A percentile compares a stretch with the other conserved stretches of the same genome.
Conservation (phyloP, 768 basidiomycete genomes). For the Dictyophora rubrovolvata region DNA sequence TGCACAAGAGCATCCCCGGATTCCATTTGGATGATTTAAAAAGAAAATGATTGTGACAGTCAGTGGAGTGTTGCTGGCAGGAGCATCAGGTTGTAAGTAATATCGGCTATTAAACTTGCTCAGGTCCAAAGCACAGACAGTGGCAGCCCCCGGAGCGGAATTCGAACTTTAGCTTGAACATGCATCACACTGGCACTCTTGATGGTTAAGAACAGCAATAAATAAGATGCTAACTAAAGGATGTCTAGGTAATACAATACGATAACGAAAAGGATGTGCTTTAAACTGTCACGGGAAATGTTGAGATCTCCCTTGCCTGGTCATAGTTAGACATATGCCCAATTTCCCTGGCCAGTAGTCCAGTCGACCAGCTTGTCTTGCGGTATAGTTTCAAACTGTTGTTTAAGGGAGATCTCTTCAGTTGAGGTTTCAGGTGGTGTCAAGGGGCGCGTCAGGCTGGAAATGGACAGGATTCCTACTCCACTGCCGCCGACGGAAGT, state of each 20-base stretch:
- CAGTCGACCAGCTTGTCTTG: constrained; percentile 39
- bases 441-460: constrained; percentile 13
- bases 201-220: too few relatives aligned
- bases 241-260: neutral
- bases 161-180: neutral
- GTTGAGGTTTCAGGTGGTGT: constrained; percentile 22
- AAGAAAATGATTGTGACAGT: neutral
- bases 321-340: constrained; percentile 46
- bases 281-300: neutral
- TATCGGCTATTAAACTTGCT: too few relatives aligned
- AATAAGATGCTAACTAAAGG: too few relatives aligned
- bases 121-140: too few relatives aligned
- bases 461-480: constrained; percentile 71
- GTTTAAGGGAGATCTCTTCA: constrained; percentile 15
- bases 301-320: neutral
- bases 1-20: neutral
- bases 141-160: neutral
- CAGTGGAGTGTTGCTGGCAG: neutral
- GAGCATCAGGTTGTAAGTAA: neutral
- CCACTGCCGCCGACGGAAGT: constrained; percentile 92
- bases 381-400: constrained; percentile 34
- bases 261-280: neutral
- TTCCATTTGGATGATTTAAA: neutral
- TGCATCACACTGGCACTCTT: too few relatives aligned
- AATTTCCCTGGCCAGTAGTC: constrained; percentile 44